Evolutionary conservation across 805 yeast genomes (phyloP), one percentile per base, ranked within the genome.

Genomic region (Spathaspora gorwiae): DNA sequence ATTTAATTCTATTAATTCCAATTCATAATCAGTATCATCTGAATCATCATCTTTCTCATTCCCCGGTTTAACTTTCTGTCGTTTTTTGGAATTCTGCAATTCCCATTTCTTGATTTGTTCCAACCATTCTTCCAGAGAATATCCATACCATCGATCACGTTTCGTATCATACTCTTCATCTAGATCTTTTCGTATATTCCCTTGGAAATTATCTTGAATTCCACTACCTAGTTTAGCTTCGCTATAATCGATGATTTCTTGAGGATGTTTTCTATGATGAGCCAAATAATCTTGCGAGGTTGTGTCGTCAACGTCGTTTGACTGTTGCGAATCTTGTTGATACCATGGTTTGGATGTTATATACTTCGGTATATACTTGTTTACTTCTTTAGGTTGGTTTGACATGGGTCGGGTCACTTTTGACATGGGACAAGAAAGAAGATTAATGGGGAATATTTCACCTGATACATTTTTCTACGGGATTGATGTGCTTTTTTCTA

Each of bases 111-210:
- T 59, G 6, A 80, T 53, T 29, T 77, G 75, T 10, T 71, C 65
- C 40, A 73, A 76, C 68, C 85, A 87, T 43, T 84, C 88, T 9
- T 70, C 67, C 1, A 79, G 72, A 39, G 84, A 81, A 57, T 80
- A 86, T 0, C 95, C 95, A 56, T 78, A 84, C 95, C 94, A 87
- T 47, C 88, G 70, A 62, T 87, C 95, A 47, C 90, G 66, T 50
- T 83, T 84, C 9, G 82, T 76, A 54, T 86, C 95, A 75, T 81
- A 87, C 26, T 62, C 66, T 2, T 57, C 65, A 40, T 55, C 61
- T 39, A 52, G 62, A 40, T 62, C 59, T 6, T 61, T 58, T 10
- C 62, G 56, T 3, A 58, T 54, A 5, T 51, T 52, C 10, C 47
- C 42, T 36, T 44, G 57, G 35, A 70, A 58, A 27, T 65, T 70